Conservation (phyloP, 2,329 filamentous ascomycete species). For the Colletotrichum simmondsii region DNA sequence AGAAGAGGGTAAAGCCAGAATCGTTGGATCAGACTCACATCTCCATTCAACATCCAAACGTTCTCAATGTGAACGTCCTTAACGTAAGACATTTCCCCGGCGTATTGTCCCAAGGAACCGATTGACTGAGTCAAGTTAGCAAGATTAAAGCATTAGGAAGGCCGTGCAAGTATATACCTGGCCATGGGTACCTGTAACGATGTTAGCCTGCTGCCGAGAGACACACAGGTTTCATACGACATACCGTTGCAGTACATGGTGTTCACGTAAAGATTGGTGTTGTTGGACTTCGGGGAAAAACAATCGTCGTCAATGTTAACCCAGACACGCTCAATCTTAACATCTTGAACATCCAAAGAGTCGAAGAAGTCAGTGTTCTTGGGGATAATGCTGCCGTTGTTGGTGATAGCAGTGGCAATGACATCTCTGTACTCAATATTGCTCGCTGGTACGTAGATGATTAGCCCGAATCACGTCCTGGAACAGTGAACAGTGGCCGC, state of each 20-base stretch:
- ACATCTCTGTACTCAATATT: conserved; percentile 65
- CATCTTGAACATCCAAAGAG: conserved; percentile 64
- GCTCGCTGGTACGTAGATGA: conserved; percentile 41
- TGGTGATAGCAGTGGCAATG: conserved; percentile 63
- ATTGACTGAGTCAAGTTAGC: conserved; percentile 52
- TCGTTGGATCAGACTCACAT: conserved; percentile 35
- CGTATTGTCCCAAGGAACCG: conserved; percentile 68
- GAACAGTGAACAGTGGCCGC: no score
- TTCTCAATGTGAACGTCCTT: conserved; percentile 69
- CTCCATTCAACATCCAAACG: conserved; percentile 61
- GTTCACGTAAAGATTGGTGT: conserved; percentile 65
- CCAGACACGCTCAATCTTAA: conserved; percentile 61
- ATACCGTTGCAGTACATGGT: conserved; percentile 71
- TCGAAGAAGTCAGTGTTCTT: conserved; percentile 74
- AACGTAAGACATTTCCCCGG: conserved; percentile 64
- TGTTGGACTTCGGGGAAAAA: conserved; percentile 71
- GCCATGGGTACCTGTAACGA: conserved; percentile 43
- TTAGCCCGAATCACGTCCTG: background rate
- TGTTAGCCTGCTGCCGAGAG: background rate
- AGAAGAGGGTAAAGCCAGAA: background rate
- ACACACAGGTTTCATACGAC: fast-evolving
- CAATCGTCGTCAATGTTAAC: conserved; percentile 70
- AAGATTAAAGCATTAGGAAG: no score
- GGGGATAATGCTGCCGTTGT: conserved; percentile 55
- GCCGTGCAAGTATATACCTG: no score